Evolutionary conservation across 225 moss, liverwort and hornwort species (phyloP), one percentile per base, ranked within the genome.

Genomic region (Asterella californica): DNA sequence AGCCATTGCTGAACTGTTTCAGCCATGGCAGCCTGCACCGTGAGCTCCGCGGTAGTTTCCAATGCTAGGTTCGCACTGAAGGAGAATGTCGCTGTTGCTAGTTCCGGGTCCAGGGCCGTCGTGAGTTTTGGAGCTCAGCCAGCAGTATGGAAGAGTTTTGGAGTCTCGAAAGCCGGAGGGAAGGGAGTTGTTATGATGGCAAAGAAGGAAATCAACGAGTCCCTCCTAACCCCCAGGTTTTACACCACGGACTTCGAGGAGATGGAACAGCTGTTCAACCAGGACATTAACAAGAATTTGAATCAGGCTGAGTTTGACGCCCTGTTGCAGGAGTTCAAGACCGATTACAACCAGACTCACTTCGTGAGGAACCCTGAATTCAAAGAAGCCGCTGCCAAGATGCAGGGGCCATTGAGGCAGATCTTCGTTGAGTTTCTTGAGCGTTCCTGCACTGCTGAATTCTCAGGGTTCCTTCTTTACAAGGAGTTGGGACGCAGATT

Each of bases 231-330:
- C 0, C 99, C 99, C 36, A 84, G 99, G 84, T 99, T 99, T 63
- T 99, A 99, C 83, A 99, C 99, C 30, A 99, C 99, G 9, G 99
- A 99, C 75, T 99, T 99, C 65, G 99, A 95, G 75, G 99, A 99
- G 92, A 99, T 99, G 99, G 99, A 99, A 88, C 83, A 82, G 83
- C 46, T 99, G 74, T 99, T 99, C 87, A 99, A 99, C 81, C 89
- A 90, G 86, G 93, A 99, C 77, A 95, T 99, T 55, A 99, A 99
- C 82, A 79, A 91, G 83, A 93, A 94, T 63, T 46, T 99, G 86
- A 95, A 99, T 63, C 92, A 93, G 86, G 92, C 89, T 8, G 99
- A 99, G 88, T 99, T 99, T 24, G 92, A 99, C 83, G 85, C 99
- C 0, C 63, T 99, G 82, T 46, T 87, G 10, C 90, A 90, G 57